Evolutionary conservation across 352 stramenopile species (phyloP).

Genomic region (Pseudoperonospora humuli): DNA sequence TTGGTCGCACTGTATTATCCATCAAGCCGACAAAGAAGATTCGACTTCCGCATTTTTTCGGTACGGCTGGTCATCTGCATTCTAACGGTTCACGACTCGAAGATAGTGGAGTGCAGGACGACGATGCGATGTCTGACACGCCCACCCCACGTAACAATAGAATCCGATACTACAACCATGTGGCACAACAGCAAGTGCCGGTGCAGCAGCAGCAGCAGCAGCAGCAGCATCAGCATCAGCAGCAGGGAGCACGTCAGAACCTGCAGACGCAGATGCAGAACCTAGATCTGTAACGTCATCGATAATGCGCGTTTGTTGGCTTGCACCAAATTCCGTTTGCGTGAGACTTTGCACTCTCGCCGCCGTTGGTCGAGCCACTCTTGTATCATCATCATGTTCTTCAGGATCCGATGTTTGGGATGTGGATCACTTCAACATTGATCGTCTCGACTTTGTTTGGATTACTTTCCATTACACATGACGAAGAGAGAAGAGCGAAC

Average conservation of each 20-base stretch:
- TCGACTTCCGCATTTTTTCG: conserved; percentile 77
- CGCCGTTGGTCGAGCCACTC: conserved; percentile 23
- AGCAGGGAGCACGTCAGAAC: conserved; percentile 26
- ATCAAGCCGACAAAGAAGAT: conserved; percentile 89
- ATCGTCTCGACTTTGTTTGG: conserved; percentile 18
- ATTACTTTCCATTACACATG: conserved; percentile 20
- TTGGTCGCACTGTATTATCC: conserved; percentile 76
- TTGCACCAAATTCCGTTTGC: conserved; percentile 15
- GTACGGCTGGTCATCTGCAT: conserved; percentile 41
- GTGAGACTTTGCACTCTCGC: conserved; percentile 7
- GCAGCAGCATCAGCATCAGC: conserved; percentile 19
- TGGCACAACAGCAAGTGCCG: conserved; percentile 33
- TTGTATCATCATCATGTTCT: conserved; percentile 32
- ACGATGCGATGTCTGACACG: conserved; percentile 45
- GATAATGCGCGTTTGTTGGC: conserved; percentile 18
- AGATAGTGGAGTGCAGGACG: conserved; percentile 42
- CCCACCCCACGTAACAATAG: conserved; percentile 68
- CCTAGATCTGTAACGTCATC: conserved; percentile 55
- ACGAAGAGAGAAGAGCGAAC: conserved; percentile 15
- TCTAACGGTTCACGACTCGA: conserved; percentile 44
- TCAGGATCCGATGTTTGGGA: conserved; percentile 33
- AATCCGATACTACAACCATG: conserved; percentile 43
- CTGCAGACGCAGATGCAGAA: conserved; percentile 66
- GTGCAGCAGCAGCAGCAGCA: conserved; percentile 19
- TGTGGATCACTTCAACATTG: conserved; percentile 12